These are phyloP conservation scores for Tolypocladium tropicale DNA, from an alignment of 2,329 filamentous ascomycete species.

Conservation along the genomic window DNA sequence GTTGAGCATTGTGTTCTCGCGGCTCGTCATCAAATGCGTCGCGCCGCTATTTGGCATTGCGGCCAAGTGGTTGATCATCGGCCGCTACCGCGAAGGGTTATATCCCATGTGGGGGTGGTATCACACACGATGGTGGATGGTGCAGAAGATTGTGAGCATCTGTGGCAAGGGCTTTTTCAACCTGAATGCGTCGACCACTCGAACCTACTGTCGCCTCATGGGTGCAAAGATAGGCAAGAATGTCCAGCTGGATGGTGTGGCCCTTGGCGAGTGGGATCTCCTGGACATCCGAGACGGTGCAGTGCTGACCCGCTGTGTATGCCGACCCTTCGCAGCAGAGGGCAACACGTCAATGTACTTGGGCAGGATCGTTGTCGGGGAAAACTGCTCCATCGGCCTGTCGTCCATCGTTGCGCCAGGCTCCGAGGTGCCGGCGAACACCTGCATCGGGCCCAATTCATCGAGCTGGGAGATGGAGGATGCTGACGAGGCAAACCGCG, in stretches of 20 bases:
- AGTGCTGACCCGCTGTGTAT: constrained; percentile 34
- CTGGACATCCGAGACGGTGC: constrained; percentile 42
- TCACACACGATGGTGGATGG: constrained; percentile 49
- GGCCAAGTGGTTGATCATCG: constrained; percentile 45
- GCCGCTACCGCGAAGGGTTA: constrained; percentile 39
- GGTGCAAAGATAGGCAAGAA: constrained; percentile 42
- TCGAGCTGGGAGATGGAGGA: constrained; percentile 45
- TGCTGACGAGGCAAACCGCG: constrained; percentile 34
- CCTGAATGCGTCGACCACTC: constrained; percentile 24
- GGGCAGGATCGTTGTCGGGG: constrained; percentile 37
- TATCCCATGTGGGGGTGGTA: constrained; percentile 51
- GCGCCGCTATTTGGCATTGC: constrained; percentile 36
- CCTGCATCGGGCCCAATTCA: constrained; percentile 45
- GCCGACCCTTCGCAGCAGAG: constrained; percentile 44
- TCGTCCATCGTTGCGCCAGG: constrained; percentile 41
- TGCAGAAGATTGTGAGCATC: constrained; percentile 40
- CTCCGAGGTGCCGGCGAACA: constrained; percentile 32
- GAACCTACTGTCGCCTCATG: constrained; percentile 39
- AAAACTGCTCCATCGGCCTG: constrained; percentile 34
- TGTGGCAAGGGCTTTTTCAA: constrained; percentile 37
- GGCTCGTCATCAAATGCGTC: constrained; percentile 25
- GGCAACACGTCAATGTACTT: constrained; percentile 49
- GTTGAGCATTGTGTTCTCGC: constrained; percentile 31
- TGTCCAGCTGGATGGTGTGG: constrained; percentile 33
- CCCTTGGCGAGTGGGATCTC: constrained; percentile 45